Evolutionary conservation across 371 early-diverging fungal genomes (phyloP), one percentile per base, ranked within the genome.

Genomic region (Mortierella sp.): DNA sequence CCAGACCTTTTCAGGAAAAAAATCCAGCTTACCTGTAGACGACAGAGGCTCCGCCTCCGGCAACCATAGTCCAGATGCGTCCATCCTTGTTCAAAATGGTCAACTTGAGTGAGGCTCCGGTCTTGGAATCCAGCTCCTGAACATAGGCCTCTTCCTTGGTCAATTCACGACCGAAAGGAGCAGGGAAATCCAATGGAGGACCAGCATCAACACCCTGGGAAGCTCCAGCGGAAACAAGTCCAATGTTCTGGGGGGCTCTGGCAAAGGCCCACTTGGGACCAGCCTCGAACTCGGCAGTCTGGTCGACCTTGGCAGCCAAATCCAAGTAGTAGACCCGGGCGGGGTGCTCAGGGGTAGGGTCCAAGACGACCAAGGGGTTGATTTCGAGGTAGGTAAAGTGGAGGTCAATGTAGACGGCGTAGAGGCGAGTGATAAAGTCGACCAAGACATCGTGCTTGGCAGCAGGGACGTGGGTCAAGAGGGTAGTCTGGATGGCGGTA

Each of bases 21-120:
- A 26, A 10, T 6, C 37, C 31, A 51, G 16, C 71, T 64, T 86
- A 89, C 89, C 89, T 91, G 89, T 96, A 96, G 34, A 98, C 98
- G 61, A 99, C 99, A 24, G 97, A 97, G 64, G 99, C 99, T 89
- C 99, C 99, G 81, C 99, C 99, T 90, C 99, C 99, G 69, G 99
- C 99, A 76, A 99, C 98, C 98, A 99, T 98, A 73, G 99, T 98
- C 99, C 99, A 99, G 82, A 99, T 94, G 81, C 98, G 96, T 34
- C 99, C 99, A 16, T 93, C 91, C 82, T 95, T 92, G 92, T 99
- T 99, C 79, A 99, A 90, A 57, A 99, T 95, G 44, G 99, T 99
- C 78, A 99, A 91, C 90, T 99, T 99, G 80, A 99, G 94, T 51
- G 97, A 97, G 28, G 99, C 98, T 79, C 99, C 99, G 19, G 99